Percentiles rank a stretch among this genome's conserved stretches.
These are phyloP conservation scores for Coemansia sp. DNA, from an alignment of 192 early-diverging fungal species.

Conservation along the genomic window DNA sequence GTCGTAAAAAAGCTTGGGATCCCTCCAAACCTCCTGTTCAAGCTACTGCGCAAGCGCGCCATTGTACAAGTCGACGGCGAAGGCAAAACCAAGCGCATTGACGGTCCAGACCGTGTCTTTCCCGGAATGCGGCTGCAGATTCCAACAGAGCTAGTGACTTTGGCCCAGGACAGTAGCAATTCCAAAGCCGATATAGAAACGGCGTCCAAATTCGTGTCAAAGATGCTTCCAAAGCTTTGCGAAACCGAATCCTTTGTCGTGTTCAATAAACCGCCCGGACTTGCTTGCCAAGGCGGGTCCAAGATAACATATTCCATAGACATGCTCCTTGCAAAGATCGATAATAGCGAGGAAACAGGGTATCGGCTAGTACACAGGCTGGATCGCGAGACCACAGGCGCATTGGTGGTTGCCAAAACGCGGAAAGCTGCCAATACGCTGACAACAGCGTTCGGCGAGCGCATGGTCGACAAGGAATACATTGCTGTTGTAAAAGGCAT, in stretches of 20 bases:
- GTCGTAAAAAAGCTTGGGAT: constrained; percentile 7
- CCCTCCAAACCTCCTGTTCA: constrained; percentile 22
- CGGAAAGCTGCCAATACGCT: constrained; percentile 19
- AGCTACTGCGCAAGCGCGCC: constrained; percentile 30
- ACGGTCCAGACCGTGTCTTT: constrained; percentile 27
- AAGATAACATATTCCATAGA: constrained; percentile 21
- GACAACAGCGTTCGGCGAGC: constrained; percentile 24
- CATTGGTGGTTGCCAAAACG: constrained; percentile 22
- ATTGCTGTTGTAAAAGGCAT: constrained; percentile 25
- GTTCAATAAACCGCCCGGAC: constrained; percentile 24
- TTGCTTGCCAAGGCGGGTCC: constrained; percentile 37
- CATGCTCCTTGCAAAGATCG: constrained; percentile 17
- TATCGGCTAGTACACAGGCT: constrained; percentile 36
- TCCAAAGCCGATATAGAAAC: neutral
- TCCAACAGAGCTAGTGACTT: constrained; percentile 15
- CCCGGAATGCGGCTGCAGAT: constrained; percentile 31
- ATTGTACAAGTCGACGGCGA: constrained; percentile 6
- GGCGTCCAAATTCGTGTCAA: neutral
- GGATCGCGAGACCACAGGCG: constrained; percentile 34
- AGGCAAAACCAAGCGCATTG: constrained; percentile 2
- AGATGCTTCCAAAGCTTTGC: constrained; percentile 19
- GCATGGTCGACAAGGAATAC: constrained; percentile 21
- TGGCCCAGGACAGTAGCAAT: neutral
- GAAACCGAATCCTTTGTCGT: constrained; percentile 23
- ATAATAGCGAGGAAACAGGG: constrained; percentile 3